Percentiles rank a stretch among this genome's conserved stretches.
Conservation (phyloP, 2,329 filamentous ascomycete genomes). For the Fusarium verticillioides region DNA sequence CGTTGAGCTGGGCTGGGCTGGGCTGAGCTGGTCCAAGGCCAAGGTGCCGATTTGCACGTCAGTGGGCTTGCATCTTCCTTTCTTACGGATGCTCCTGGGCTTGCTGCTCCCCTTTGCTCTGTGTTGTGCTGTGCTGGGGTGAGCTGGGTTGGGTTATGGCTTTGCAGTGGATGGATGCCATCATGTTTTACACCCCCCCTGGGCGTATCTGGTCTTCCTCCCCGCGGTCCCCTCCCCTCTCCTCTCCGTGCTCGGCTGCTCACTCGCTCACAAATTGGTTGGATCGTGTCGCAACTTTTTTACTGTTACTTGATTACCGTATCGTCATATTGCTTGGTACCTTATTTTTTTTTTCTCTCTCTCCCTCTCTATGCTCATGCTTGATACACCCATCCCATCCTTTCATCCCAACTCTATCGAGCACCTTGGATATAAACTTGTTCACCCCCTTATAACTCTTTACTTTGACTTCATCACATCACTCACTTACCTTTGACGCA, state of each 20-base stretch:
- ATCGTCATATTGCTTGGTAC: neutral
- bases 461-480: neutral
- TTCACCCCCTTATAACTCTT: neutral
- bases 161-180: neutral
- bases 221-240: neutral
- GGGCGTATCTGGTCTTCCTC: neutral
- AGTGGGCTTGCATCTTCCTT: neutral
- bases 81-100: neutral
- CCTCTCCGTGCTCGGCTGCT: neutral
- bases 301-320: neutral
- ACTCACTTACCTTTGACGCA: neutral
- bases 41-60: neutral
- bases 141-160: neutral
- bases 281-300: neutral
- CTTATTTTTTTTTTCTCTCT: neutral
- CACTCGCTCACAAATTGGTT: neutral
- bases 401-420: neutral
- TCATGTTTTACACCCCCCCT: neutral
- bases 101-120: neutral
- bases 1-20: neutral
- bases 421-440: neutral
- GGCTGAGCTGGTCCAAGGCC: neutral
- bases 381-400: neutral
- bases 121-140: neutral
- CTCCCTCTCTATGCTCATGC: neutral